Evolutionary conservation across 164 flowering plant genomes (phyloP).

Genomic region (Amborella trichopoda): DNA sequence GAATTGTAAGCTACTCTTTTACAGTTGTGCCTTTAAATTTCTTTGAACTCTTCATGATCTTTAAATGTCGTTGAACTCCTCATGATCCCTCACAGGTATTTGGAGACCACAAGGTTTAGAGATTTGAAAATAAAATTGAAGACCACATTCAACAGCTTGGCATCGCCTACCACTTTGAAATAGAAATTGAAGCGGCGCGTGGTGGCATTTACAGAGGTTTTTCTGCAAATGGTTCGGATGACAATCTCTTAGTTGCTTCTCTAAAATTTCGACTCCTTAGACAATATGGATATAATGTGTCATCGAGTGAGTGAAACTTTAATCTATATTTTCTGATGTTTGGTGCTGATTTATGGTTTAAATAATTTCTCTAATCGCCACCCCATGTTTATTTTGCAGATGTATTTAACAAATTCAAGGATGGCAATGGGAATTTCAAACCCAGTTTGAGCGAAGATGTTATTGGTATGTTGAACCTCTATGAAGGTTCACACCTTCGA

Average conservation of each 20-base stretch:
- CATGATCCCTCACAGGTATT: too few species aligned
- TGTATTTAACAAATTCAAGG: constrained; percentile 22
- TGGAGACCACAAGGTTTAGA: too few species aligned
- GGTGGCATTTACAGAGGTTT: neutral
- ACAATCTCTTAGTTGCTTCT: constrained; percentile 12
- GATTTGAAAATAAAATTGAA: too few species aligned
- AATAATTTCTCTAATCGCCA: too few species aligned
- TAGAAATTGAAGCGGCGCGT: constrained; percentile 15
- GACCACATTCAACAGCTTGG: constrained; percentile 21
- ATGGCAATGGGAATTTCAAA: constrained; percentile 17
- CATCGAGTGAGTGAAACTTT: constrained; percentile 7
- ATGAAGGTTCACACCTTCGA: constrained; percentile 22
- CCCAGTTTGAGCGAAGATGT: constrained; percentile 6
- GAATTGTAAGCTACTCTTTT: too few species aligned
- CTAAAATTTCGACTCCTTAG: constrained; percentile 21
- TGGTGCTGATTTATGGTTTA: too few species aligned
- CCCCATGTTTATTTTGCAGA: constrained; percentile 9
- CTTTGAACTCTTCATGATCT: too few species aligned
- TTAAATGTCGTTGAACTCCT: too few species aligned
- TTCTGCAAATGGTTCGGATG: too few species aligned
- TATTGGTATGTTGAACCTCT: constrained; percentile 18
- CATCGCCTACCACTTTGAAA: constrained; percentile 18
- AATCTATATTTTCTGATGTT: too few species aligned
- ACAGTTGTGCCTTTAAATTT: too few species aligned
- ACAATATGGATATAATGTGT: constrained; percentile 10